Percentiles rank a stretch among this genome's conserved stretches.
These are phyloP conservation scores for Ogataea pignaliae DNA, from an alignment of 805 yeast species.

Conservation along the genomic window DNA sequence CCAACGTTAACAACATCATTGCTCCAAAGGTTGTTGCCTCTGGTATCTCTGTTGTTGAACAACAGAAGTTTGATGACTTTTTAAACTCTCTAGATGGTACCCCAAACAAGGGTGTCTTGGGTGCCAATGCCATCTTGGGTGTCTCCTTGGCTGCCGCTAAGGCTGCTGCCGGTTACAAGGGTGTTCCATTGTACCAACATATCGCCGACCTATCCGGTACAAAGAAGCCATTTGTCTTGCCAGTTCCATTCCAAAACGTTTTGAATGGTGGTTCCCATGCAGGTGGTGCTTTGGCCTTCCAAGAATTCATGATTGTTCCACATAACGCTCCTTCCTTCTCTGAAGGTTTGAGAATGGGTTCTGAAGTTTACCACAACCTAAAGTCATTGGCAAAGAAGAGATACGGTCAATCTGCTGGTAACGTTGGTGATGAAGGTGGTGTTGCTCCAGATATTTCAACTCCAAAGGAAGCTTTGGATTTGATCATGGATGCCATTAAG, in stretches of 20 bases:
- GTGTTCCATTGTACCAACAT: constrained; percentile 90
- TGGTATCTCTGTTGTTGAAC: constrained; percentile 80
- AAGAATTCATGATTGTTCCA: constrained; percentile 99
- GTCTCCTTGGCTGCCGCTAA: constrained; percentile 95
- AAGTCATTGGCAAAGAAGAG: constrained; percentile 88
- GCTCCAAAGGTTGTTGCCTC: constrained; percentile 90
- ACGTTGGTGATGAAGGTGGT: constrained; percentile 99
- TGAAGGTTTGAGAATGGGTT: constrained; percentile 94
- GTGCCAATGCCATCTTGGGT: constrained; percentile 98
- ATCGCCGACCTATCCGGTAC: constrained; percentile 76
- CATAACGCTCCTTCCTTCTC: constrained; percentile 84
- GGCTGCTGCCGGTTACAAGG: constrained; percentile 97
- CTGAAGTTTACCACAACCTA: constrained; percentile 97
- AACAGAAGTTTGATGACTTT: constrained; percentile 82
- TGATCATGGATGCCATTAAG: constrained; percentile 84
- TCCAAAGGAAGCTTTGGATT: constrained; percentile 96
- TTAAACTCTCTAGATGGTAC: constrained; percentile 89
- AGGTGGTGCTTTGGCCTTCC: constrained; percentile 98
- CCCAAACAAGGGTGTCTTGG: constrained; percentile 93
- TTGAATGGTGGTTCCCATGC: constrained; percentile 99
- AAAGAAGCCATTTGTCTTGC: constrained; percentile 83
- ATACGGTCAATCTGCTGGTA: constrained; percentile 98
- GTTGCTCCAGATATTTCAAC: constrained; percentile 97
- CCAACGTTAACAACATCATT: constrained; percentile 90
- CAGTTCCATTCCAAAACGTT: constrained; percentile 99